These are phyloP conservation scores for Pythium aquatile DNA, from an alignment of 352 stramenopile genomes.

Conservation along the genomic window DNA sequence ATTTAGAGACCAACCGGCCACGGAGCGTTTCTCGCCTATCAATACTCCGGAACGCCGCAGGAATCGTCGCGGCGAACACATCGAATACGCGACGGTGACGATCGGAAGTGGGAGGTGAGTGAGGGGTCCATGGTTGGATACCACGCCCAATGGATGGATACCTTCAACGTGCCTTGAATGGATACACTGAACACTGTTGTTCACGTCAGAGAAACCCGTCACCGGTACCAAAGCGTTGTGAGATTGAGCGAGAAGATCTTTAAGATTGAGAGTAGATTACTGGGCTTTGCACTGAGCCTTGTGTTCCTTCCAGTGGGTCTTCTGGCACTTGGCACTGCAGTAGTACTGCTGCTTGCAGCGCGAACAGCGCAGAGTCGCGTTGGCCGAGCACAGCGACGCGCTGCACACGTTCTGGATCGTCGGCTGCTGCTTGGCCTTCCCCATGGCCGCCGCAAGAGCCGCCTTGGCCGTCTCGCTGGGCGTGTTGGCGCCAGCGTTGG, in stretches of 20 bases:
- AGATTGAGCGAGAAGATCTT: background rate
- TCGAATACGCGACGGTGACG: background rate
- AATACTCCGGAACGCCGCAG: background rate
- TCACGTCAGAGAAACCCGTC: background rate
- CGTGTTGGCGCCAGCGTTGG: constrained; percentile 27
- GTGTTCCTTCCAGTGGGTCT: constrained; percentile 82
- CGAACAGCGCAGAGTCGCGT: constrained; percentile 71
- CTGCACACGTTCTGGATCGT: constrained; percentile 56
- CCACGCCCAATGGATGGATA: background rate
- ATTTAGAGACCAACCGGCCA: background rate
- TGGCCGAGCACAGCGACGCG: constrained; percentile 65
- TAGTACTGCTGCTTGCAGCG: constrained; percentile 86
- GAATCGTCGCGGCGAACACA: background rate
- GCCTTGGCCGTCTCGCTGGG: constrained; percentile 28
- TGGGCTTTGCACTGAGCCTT: constrained; percentile 57
- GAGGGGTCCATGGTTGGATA: too few relatives aligned
- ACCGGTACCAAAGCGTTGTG: background rate
- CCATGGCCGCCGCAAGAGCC: constrained; percentile 29
- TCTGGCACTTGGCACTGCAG: constrained; percentile 81
- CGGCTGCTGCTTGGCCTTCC: constrained; percentile 29
- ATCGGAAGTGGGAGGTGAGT: background rate
- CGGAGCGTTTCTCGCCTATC: background rate
- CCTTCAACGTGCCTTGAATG: background rate
- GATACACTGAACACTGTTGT: background rate
- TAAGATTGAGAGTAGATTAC: constrained; percentile 4